Conservation (phyloP, 2,329 filamentous ascomycete genomes). For the Pleomassaria siparia region DNA sequence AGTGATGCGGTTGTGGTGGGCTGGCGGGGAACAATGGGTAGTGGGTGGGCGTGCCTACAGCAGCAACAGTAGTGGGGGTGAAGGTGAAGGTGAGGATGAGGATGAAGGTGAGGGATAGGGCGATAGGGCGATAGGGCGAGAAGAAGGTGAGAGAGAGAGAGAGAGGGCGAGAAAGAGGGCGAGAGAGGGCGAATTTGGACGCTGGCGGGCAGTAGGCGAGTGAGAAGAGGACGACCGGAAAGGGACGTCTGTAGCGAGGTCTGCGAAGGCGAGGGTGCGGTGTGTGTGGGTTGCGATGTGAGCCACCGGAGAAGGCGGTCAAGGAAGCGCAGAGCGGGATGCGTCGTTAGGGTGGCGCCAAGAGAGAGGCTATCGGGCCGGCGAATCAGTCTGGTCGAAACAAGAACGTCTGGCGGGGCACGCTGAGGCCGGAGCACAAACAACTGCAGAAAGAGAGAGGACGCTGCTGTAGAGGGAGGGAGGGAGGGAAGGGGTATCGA, state of each 20-base stretch:
- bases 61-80: too few species aligned
- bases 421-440: slow-evolving; percentile 25
- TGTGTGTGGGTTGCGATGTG: neutral
- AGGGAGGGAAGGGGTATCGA: neutral
- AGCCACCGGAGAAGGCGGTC: slow-evolving; percentile 29
- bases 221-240: neutral
- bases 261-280: neutral
- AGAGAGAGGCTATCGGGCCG: slow-evolving; percentile 20
- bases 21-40: slow-evolving; percentile 5
- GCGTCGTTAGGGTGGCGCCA: slow-evolving; percentile 11
- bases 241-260: neutral
- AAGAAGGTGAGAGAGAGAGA: neutral
- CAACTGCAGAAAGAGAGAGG: slow-evolving; percentile 21
- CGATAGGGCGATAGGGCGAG: neutral
- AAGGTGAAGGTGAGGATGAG: too few species aligned
- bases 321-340: slow-evolving; percentile 15
- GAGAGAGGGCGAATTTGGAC: slow-evolving; percentile 8
- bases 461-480: neutral
- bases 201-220: neutral
- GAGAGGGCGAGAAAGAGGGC: too few species aligned
- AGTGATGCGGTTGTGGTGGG: slow-evolving; percentile 1
- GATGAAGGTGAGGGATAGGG: too few species aligned
- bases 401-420: slow-evolving; percentile 11
- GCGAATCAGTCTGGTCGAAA: slow-evolving; percentile 23
- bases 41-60: slow-evolving; percentile 2